These are phyloP conservation scores for Urtica urens DNA, from an alignment of 306 rosid species.

Conservation along the genomic window DNA sequence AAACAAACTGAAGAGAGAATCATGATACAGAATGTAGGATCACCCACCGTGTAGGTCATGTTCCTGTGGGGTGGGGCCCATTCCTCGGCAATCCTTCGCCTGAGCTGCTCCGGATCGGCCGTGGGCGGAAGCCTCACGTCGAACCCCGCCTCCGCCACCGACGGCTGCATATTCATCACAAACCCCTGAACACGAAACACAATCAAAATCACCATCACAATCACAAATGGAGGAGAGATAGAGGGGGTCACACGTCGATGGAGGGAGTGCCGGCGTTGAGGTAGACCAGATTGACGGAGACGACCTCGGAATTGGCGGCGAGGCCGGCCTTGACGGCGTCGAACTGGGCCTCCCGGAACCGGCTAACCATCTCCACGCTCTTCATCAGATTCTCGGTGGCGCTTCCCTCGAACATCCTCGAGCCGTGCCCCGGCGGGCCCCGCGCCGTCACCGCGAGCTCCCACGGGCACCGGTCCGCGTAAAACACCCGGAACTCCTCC, in stretches of 20 bases:
- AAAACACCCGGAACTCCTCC: conserved; percentile 65
- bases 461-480: conserved; percentile 76
- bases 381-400: conserved; percentile 93
- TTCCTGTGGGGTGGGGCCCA: conserved; percentile 78
- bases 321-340: conserved; percentile 66
- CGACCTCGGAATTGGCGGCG: conserved; percentile 57
- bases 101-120: conserved; percentile 46
- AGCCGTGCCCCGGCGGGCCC: conserved; percentile 72
- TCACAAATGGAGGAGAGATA: background rate
- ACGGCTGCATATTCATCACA: conserved; percentile 88
- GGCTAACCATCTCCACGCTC: conserved; percentile 45
- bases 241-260: conserved; percentile 40
- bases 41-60: conserved; percentile 57
- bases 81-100: conserved; percentile 53
- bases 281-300: conserved; percentile 81
- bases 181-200: conserved; percentile 47
- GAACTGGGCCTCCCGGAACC: conserved; percentile 75
- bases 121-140: conserved; percentile 66
- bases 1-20: background rate
- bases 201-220: background rate
- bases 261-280: conserved; percentile 57
- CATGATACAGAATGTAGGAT: background rate
- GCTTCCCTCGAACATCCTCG: conserved; percentile 57
- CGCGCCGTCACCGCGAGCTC: conserved; percentile 42
- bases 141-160: conserved; percentile 87